phyloP scores from a whole-genome alignment of 176 grass and related monocot genomes.

The Oryza officinalis region DNA sequence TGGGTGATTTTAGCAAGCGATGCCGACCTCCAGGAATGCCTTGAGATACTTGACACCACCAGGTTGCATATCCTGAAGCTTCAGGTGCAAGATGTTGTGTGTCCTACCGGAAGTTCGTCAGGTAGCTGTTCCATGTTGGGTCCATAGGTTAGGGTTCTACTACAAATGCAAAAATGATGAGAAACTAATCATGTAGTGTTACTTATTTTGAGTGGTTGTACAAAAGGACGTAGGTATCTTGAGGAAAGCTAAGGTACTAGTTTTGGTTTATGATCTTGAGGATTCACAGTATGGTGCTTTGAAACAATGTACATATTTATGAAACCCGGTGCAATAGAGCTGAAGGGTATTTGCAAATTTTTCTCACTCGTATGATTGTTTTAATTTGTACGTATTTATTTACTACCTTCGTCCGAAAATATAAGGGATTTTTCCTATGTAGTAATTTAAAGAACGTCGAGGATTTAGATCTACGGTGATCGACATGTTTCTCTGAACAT shows the following conservation, averaged over 20 bases:
- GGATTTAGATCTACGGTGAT: background rate
- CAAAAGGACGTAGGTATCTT: background rate
- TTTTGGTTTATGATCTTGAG: background rate
- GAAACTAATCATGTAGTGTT: background rate
- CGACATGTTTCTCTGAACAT: background rate
- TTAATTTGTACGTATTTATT: too few species aligned
- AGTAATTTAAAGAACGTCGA: too few species aligned
- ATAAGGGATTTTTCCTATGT: too few species aligned
- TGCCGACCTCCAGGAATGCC: slow-evolving; percentile 56
- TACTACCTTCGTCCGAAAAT: too few species aligned
- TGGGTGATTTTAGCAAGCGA: slow-evolving; percentile 54
- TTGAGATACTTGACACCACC: slow-evolving; percentile 41
- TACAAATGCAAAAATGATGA: background rate
- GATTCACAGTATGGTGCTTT: background rate
- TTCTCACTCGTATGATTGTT: background rate
- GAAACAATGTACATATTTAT: background rate
- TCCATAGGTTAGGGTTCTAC: background rate
- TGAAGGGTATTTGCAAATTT: background rate
- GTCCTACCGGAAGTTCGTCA: slow-evolving; percentile 25
- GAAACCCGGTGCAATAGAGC: background rate
- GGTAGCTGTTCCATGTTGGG: background rate
- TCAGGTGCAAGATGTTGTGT: slow-evolving; percentile 48
- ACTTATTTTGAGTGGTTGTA: background rate
- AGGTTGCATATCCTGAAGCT: slow-evolving; percentile 28
- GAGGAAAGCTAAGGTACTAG: background rate